Percentiles rank a stretch among this genome's conserved stretches.
Evolutionary conservation across 176 grass and related monocot genomes (phyloP).

Genomic region (Raddia distichophylla): DNA sequence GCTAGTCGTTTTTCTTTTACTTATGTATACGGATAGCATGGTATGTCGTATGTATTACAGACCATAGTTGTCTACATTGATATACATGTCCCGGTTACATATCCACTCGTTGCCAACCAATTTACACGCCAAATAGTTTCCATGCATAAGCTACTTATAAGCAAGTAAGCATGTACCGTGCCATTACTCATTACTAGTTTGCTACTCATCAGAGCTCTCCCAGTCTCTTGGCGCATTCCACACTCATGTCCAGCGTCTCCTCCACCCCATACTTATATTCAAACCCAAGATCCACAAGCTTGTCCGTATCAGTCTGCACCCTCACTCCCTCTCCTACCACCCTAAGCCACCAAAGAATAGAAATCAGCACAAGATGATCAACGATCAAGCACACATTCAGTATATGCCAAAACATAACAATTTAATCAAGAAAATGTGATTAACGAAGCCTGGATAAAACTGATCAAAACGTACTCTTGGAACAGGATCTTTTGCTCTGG

Average conservation of each 20-base stretch:
- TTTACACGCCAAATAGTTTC: too few species aligned
- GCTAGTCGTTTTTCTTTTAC: too few species aligned
- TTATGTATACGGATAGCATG: too few species aligned
- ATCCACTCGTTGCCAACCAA: too few species aligned
- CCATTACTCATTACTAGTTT: too few species aligned
- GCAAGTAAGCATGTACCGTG: too few species aligned
- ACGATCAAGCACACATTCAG: not conserved
- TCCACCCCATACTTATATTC: conserved; percentile 57
- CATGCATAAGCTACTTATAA: too few species aligned
- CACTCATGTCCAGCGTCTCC: conserved; percentile 50
- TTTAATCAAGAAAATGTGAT: too few species aligned
- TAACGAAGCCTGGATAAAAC: not conserved
- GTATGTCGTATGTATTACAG: too few species aligned
- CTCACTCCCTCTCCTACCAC: conserved; percentile 45
- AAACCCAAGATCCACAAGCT: conserved; percentile 63
- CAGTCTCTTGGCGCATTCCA: conserved; percentile 59
- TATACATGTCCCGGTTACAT: too few species aligned
- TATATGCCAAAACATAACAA: too few species aligned
- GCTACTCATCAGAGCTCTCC: conserved; percentile 34
- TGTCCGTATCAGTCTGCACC: conserved; percentile 42
- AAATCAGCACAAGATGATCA: not conserved
- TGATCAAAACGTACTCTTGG: conserved; percentile 46
- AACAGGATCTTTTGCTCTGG: conserved; percentile 49
- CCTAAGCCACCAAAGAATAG: conserved; percentile 18
- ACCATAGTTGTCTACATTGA: too few species aligned